Conservation (phyloP, 805 yeast genomes). For the Kodamaea leandrae region DNA sequence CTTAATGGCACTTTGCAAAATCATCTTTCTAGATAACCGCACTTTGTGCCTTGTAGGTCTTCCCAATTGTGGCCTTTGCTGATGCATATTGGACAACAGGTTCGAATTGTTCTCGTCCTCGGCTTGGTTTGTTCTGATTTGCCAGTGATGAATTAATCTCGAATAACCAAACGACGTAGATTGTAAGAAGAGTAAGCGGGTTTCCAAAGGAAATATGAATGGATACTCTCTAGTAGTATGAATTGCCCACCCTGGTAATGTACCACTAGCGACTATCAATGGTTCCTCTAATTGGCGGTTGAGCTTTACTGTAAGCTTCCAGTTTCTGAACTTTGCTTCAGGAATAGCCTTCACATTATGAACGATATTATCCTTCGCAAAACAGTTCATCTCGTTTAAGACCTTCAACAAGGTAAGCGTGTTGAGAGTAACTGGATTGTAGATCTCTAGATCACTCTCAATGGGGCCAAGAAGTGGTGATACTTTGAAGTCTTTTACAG, state of each 20-base stretch:
- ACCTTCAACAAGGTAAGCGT: constrained; percentile 50
- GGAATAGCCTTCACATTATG: constrained; percentile 14
- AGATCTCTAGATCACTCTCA: constrained; percentile 21
- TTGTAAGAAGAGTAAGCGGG: constrained; percentile 73
- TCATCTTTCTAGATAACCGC: constrained; percentile 64
- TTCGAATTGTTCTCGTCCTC: constrained; percentile 28
- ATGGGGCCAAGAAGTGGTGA: constrained; percentile 6
- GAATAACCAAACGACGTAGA: constrained; percentile 91
- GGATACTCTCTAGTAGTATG: constrained; percentile 71
- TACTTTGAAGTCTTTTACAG: not conserved
- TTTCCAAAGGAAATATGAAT: constrained; percentile 80
- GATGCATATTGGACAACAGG: constrained; percentile 1
- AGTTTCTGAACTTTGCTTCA: constrained; percentile 53
- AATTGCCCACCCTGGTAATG: constrained; percentile 82
- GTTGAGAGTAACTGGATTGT: constrained; percentile 30
- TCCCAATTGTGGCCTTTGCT: constrained; percentile 53
- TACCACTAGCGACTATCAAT: constrained; percentile 78
- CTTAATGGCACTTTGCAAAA: constrained; percentile 75
- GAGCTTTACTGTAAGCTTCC: constrained; percentile 81
- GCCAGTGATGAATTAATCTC: constrained; percentile 78
- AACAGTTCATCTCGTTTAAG: constrained; percentile 40
- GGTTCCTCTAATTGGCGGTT: constrained; percentile 89
- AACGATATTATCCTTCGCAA: constrained; percentile 17
- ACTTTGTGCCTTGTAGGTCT: constrained; percentile 77
- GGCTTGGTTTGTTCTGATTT: constrained; percentile 41